Evolutionary conservation across 257 asterid species (phyloP), one percentile per base, ranked within the genome.

Genomic region (Jasminum sambac): DNA sequence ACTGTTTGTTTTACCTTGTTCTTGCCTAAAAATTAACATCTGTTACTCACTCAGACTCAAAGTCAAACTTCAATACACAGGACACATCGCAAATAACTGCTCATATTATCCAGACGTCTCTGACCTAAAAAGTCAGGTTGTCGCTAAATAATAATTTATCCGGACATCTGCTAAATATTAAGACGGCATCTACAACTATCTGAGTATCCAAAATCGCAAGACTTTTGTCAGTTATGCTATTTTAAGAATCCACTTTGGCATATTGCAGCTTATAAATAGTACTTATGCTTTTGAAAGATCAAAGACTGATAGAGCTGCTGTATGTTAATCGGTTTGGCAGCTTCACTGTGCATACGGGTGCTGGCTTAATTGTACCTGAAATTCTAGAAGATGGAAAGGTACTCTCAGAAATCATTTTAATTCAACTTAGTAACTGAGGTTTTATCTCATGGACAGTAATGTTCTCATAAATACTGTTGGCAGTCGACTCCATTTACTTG

Each of bases 331-430:
- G 70, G 48, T 72, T 58, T 66, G 81, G 82, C 84, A 92, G 98
- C 74, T 92, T 87, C 85, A 90, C 89, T 11, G 82, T 92, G 72
- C 93, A 90, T 69, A 92, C 97, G 63, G 96, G 93, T 62, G 98
- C 98, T 57, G 98, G 98, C 66, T 85, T 88, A 39, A 90, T 93
- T 73, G 83, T 93, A 73, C 98, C 98, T 41, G 92, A 90, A 85
- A 81, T 90, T 63, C 97, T 83, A 83, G 97, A 89, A 67, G 90
- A 89, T 70, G 96, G 96, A 70, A 84, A 93, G 98, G 98, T 93
- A 74, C 74, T 44, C 43, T 41, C 38, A 57, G 71, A 63, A 63
- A 63, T 67, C 55, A 14, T 25, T 41, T 55, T 64, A 25, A 40
- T 57, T 16, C 58, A 21, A 57, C 34, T 57, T 39, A 24, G 17